Evolutionary conservation across 192 early-diverging fungal species (phyloP), one percentile per base, ranked within the genome.

Genomic region (Coemansia sp.): DNA sequence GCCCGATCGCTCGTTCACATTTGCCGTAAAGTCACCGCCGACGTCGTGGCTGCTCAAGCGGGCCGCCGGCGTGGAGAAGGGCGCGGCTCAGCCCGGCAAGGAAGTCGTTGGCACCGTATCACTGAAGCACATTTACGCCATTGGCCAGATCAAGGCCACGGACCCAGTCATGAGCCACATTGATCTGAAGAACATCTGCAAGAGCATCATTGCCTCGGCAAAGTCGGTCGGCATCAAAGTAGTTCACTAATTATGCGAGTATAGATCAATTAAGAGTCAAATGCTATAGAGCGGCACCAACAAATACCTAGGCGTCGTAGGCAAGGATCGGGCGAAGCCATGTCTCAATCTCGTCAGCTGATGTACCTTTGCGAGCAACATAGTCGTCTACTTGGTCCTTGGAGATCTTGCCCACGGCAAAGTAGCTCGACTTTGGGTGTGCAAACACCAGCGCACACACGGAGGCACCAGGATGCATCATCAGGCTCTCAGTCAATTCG

Each of bases 51-150:
- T 99, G 61, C 84, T 99, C 45, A 89, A 90, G 73, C 85, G 88
- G 62, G 94, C 92, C 58, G 92, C 94, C 0, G 93, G 93, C 16
- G 79, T 98, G 23, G 85, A 88, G 66, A 98, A 96, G 82, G 95
- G 94, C 40, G 86, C 91, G 2, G 79, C 85, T 16, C 91, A 89
- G 72, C 88, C 94, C 11, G 90, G 92, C 20, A 85, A 88, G 51
- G 89, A 91, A 38, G 71, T 77, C 14, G 90, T 88, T 2, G 96
- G 94, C 56, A 88, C 86, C 26, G 83, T 99, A 34, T 90, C 86
- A 56, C 74, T 99, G 50, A 99, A 97, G 76, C 94, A 97, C 74
- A 83, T 99, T 33, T 99, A 94, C 65, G 93, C 95, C 64, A 95
- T 97, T 74, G 94, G 92, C 48, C 89, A 91, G 77, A 88, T 97